Evolutionary conservation across 2,329 filamentous ascomycete species (phyloP).

Genomic region (Clarireedia paspali): DNA sequence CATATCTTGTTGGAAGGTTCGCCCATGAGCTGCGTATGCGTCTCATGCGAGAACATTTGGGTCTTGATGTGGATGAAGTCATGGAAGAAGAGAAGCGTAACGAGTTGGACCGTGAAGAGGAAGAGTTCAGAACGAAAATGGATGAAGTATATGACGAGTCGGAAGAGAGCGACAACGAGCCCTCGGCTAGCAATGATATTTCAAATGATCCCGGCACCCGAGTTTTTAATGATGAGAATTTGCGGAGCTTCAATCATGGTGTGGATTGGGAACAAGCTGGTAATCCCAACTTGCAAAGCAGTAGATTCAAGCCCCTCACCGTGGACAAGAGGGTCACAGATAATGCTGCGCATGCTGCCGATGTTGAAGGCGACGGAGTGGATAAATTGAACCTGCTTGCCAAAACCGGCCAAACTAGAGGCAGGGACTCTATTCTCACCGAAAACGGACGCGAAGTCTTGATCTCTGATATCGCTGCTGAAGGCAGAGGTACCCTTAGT

Average conservation of each 20-base stretch:
- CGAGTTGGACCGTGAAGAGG: constrained; percentile 49
- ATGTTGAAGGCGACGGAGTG: constrained; percentile 69
- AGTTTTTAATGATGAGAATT: constrained; percentile 39
- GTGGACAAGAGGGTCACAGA: constrained; percentile 50
- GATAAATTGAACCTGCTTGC: constrained; percentile 68
- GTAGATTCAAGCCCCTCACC: constrained; percentile 31
- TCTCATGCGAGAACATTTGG: constrained; percentile 92
- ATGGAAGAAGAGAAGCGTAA: constrained; percentile 68
- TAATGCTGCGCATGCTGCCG: constrained; percentile 58
- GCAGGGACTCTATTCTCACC: constrained; percentile 64
- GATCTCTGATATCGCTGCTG: constrained; percentile 51
- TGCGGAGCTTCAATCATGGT: constrained; percentile 70
- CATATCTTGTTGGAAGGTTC: constrained; percentile 86
- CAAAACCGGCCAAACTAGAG: constrained; percentile 50
- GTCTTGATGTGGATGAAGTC: constrained; percentile 89
- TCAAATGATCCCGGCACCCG: constrained; percentile 48
- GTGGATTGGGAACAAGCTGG: constrained; percentile 38
- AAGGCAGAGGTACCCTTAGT: constrained; percentile 53
- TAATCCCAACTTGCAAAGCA: constrained; percentile 34
- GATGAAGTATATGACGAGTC: constrained; percentile 52
- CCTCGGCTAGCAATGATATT: constrained; percentile 19
- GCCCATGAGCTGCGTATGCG: constrained; percentile 88
- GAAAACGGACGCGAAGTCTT: constrained; percentile 65
- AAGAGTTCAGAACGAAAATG: constrained; percentile 52
- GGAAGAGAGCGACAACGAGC: constrained; percentile 13